Evolutionary conservation across 2,329 filamentous ascomycete species (phyloP), one percentile per base, ranked within the genome.

Genomic region (Rugonectria rugulosa): DNA sequence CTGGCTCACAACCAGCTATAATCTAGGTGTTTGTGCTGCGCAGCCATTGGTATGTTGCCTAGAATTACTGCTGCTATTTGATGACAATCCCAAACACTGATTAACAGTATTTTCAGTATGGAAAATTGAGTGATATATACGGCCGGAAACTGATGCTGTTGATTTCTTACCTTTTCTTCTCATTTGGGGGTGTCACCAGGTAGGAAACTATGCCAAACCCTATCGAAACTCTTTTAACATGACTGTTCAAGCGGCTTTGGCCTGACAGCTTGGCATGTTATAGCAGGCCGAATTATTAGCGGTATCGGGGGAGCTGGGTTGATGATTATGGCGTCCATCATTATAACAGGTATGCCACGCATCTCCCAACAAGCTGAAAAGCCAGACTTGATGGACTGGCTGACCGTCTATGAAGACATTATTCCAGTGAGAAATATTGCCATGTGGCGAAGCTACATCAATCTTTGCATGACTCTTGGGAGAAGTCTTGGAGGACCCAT

Each of bases 371-470:
- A n/a, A n/a, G n/a, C n/a, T n/a, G n/a, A n/a, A n/a, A n/a, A n/a
- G n/a, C n/a, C n/a, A n/a, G n/a, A n/a, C n/a, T n/a, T n/a, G n/a
- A n/a, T n/a, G n/a, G n/a, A n/a, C n/a, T n/a, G n/a, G n/a, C n/a
- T n/a, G n/a, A n/a, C n/a, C n/a, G n/a, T n/a, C n/a, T n/a, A n/a
- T n/a, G n/a, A n/a, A 51, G 59, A 61, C 29, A 17, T 61, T 7
- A 29, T 60, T 27, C 24, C 24, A 7, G 24, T 27, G 6, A 6
- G 24, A 7, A 6, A 27, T 7, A 11, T 59, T 12, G 55, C 56
- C 15, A 46, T 34, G 3, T 61, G 49, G 19, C 23, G 56, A 43
- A 59, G 55, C 6, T 59, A 61, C 34, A 32, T 59, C 15, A 61
- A 61, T 19, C 36, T 61, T 11, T 38, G 49, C 10, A 34, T 49